Evolutionary conservation across 2,329 filamentous ascomycete genomes (phyloP).

Genomic region (Pleomassaria siparia): DNA sequence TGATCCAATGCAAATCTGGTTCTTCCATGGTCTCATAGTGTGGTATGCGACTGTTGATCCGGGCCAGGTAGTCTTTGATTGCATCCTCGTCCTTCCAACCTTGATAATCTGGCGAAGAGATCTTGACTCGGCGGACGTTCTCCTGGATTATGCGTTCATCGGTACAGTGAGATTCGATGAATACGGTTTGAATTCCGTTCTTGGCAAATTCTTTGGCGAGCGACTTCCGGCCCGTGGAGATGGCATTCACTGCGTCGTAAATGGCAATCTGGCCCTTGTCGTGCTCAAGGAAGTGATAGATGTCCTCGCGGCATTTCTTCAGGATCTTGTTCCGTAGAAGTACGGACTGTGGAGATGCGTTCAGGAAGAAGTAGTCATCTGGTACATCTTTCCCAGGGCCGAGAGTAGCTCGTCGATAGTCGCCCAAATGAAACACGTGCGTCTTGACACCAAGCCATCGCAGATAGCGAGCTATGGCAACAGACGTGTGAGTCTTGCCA

Average conservation of each 20-base stretch:
- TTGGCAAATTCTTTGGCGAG: conserved; percentile 97
- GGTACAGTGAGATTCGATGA: conserved; percentile 94
- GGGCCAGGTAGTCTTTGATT: conserved; percentile 83
- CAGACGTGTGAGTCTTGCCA: conserved; percentile 97
- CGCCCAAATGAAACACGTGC: conserved; percentile 93
- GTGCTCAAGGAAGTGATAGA: conserved; percentile 93
- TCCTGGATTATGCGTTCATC: conserved; percentile 93
- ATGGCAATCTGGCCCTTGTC: conserved; percentile 98
- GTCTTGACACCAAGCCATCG: conserved; percentile 98
- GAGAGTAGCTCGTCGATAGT: conserved; percentile 91
- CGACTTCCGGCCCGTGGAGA: conserved; percentile 76
- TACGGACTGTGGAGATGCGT: conserved; percentile 90
- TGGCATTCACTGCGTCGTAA: conserved; percentile 96
- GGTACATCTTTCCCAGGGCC: conserved; percentile 82
- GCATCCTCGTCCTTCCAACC: conserved; percentile 92
- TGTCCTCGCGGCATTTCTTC: conserved; percentile 95
- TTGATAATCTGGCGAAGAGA: conserved; percentile 94
- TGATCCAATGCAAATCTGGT: conserved; percentile 91
- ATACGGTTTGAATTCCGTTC: conserved; percentile 92
- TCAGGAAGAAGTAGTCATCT: conserved; percentile 96
- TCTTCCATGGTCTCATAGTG: conserved; percentile 98
- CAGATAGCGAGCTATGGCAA: conserved; percentile 90
- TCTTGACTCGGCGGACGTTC: conserved; percentile 96
- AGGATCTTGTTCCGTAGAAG: conserved; percentile 94
- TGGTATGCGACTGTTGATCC: conserved; percentile 90